Conservation (phyloP, 441 rosid species). For the Raphanus hybrid region DNA sequence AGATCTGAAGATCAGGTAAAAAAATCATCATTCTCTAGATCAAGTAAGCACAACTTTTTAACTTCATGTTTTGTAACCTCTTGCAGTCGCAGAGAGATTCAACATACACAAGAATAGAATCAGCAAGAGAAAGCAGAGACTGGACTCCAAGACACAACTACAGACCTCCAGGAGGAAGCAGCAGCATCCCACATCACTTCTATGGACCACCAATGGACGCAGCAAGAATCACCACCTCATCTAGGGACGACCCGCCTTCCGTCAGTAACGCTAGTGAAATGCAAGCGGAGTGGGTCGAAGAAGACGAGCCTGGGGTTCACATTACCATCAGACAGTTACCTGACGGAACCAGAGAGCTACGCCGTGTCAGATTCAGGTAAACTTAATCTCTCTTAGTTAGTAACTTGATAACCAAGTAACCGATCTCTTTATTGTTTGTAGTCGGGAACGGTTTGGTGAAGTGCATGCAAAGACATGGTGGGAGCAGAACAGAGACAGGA, state of each 20-base stretch:
- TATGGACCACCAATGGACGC: constrained; percentile 55
- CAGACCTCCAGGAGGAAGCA: constrained; percentile 32
- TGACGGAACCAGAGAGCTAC: constrained; percentile 92
- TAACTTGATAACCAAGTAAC: neutral
- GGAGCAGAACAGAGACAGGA: constrained; percentile 98
- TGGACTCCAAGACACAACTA: constrained; percentile 85
- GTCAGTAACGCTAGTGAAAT: constrained; percentile 91
- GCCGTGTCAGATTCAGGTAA: constrained; percentile 98
- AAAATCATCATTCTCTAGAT: constrained; percentile 11
- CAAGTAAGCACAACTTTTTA: neutral
- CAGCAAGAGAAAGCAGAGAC: constrained; percentile 68
- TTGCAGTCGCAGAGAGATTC: constrained; percentile 74
- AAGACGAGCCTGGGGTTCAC: constrained; percentile 96
- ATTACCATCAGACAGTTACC: constrained; percentile 91
- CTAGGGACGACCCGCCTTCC: constrained; percentile 87
- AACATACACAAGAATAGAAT: constrained; percentile 68
- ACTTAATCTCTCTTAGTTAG: neutral
- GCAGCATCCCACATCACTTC: constrained; percentile 48
- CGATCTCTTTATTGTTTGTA: constrained; percentile 31
- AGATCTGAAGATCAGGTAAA: constrained; percentile 93
- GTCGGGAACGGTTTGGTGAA: constrained; percentile 95
- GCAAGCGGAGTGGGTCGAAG: constrained; percentile 92
- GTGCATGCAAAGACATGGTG: constrained; percentile 96
- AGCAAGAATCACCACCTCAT: constrained; percentile 78
- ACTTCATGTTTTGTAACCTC: constrained; percentile 14